Conservation (phyloP, 495 filamentous ascomycete genomes). For the Tuber indicum region DNA sequence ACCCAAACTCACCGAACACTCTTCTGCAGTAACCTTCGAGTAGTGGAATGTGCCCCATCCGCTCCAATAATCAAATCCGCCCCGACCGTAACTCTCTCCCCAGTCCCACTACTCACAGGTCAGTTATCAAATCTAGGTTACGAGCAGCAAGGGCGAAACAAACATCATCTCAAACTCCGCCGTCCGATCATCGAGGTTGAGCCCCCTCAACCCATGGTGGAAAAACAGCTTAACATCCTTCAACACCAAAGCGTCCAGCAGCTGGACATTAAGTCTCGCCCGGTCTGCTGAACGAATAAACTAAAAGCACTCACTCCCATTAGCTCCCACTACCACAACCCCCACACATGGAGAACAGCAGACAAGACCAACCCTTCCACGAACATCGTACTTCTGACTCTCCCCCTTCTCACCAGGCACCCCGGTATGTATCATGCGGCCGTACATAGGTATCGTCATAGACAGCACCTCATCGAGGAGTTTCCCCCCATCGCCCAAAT, state of each 20-base stretch:
- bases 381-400: constrained; percentile 80
- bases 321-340: constrained; percentile 5
- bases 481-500: constrained; percentile 49
- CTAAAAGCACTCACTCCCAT: constrained; percentile 31
- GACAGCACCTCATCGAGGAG: constrained; percentile 66
- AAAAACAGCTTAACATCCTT: constrained; percentile 88
- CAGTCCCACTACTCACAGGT: constrained; percentile 21
- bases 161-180: constrained; percentile 76
- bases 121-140: neutral
- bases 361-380: constrained; percentile 61
- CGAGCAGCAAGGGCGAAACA: constrained; percentile 10
- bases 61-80: constrained; percentile 95
- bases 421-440: constrained; percentile 91
- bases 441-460: constrained; percentile 83
- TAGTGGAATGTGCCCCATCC: constrained; percentile 87
- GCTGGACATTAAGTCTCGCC: constrained; percentile 69
- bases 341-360: neutral
- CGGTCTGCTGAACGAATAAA: constrained; percentile 65
- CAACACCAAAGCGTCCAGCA: constrained; percentile 76
- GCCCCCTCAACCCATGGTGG: constrained; percentile 81
- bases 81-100: constrained; percentile 59
- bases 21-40: constrained; percentile 91
- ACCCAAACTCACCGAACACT: constrained; percentile 44
- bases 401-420: constrained; percentile 65
- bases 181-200: constrained; percentile 66